Evolutionary conservation across 2,329 filamentous ascomycete genomes (phyloP).

Genomic region (Calonectria montana): DNA sequence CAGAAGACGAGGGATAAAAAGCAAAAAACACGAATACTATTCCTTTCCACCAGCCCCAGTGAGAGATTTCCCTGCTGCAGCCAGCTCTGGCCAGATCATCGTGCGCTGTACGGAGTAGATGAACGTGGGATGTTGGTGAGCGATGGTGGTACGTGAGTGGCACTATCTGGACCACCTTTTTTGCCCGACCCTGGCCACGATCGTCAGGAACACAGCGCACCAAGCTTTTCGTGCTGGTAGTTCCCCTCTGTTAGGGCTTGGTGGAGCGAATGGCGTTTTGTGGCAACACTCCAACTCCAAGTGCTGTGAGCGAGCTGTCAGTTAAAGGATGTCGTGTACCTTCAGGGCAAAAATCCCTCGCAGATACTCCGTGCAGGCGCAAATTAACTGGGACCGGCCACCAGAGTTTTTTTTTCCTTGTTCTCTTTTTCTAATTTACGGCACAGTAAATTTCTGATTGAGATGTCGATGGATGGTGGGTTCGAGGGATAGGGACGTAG

Average conservation of each 20-base stretch:
- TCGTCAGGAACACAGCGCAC: constrained; percentile 43
- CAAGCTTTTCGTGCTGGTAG: constrained; percentile 25
- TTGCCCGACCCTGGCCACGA: constrained; percentile 35
- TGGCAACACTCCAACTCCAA: constrained; percentile 24
- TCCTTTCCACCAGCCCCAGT: background rate
- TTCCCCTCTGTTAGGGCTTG: constrained; percentile 29
- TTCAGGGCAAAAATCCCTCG: constrained; percentile 26
- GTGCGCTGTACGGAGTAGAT: constrained; percentile 1
- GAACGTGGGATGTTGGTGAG: constrained; percentile 4
- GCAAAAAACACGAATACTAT: background rate
- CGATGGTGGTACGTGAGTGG: constrained; percentile 15
- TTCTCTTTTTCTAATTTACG: constrained; percentile 5
- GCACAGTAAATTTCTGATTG: background rate
- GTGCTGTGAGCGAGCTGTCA: constrained; percentile 7
- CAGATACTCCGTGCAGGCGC: constrained; percentile 4
- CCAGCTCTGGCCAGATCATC: constrained; percentile 8
- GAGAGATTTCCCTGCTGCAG: background rate
- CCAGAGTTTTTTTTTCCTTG: background rate
- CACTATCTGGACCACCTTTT: constrained; percentile 11
- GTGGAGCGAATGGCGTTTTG: constrained; percentile 24
- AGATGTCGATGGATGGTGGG: background rate
- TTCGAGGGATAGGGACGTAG: background rate
- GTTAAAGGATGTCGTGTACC: background rate
- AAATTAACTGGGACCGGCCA: background rate
- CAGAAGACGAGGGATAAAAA: constrained; percentile 15